phyloP scores from a whole-genome alignment of 2,329 filamentous ascomycete genomes.

The Colletotrichum tofieldiae region DNA sequence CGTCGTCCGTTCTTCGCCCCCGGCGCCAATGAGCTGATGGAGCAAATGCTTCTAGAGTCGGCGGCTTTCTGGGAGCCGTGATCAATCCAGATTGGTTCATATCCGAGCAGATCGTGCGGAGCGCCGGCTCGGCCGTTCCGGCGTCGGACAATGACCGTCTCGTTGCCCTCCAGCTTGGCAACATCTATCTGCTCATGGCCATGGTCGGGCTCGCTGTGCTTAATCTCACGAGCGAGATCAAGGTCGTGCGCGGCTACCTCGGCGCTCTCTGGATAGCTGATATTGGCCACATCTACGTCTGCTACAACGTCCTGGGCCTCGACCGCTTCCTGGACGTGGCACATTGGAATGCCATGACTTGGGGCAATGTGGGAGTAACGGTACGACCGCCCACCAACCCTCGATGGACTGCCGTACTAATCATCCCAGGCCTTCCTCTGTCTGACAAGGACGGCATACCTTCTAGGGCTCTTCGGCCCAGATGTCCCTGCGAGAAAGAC shows the following conservation, averaged over 20 bases:
- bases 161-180: slow-evolving; percentile 79
- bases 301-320: slow-evolving; percentile 70
- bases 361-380: slow-evolving; percentile 80
- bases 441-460: slow-evolving; percentile 50
- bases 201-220: slow-evolving; percentile 76
- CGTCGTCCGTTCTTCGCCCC: background rate
- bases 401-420: background rate
- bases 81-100: slow-evolving; percentile 75
- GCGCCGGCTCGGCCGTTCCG: slow-evolving; percentile 46
- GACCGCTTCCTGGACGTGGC: slow-evolving; percentile 66
- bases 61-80: slow-evolving; percentile 71
- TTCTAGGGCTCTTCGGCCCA: slow-evolving; percentile 52
- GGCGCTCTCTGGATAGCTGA: slow-evolving; percentile 77
- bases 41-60: slow-evolving; percentile 62
- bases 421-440: slow-evolving; percentile 49
- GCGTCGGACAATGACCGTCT: slow-evolving; percentile 65
- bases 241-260: slow-evolving; percentile 78
- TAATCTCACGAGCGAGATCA: slow-evolving; percentile 75
- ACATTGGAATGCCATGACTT: slow-evolving; percentile 79
- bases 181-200: slow-evolving; percentile 77
- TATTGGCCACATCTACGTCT: slow-evolving; percentile 76
- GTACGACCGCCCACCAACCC: slow-evolving; percentile 56
- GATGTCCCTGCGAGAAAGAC: slow-evolving; percentile 42
- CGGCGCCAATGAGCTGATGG: slow-evolving; percentile 30
- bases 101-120: slow-evolving; percentile 69